Conservation (phyloP, 441 rosid species). For the Theobroma grandiflorum region DNA sequence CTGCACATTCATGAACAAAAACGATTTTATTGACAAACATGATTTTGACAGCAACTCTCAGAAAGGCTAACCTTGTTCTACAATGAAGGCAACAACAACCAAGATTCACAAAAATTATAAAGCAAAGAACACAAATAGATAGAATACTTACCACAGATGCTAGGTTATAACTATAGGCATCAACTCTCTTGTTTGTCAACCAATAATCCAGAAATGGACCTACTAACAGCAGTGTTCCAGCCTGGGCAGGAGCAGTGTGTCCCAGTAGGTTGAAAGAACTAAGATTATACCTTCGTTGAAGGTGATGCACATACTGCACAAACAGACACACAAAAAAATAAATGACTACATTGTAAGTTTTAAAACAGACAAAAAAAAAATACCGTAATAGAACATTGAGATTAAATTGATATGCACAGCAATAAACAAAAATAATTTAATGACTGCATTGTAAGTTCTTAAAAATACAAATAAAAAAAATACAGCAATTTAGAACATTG, state of each 20-base stretch:
- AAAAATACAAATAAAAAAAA: not conserved
- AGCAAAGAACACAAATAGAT: not conserved
- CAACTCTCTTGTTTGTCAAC: slow-evolving; percentile 68
- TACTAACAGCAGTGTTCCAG: slow-evolving; percentile 63
- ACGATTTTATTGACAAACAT: not conserved
- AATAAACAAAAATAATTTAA: slow-evolving; percentile 12
- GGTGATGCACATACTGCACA: slow-evolving; percentile 79
- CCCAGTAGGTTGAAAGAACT: slow-evolving; percentile 81
- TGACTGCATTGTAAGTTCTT: not conserved
- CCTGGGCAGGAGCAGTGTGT: slow-evolving; percentile 86
- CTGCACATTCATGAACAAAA: not conserved
- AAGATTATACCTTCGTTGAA: slow-evolving; percentile 68
- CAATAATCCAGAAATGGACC: slow-evolving; percentile 84
- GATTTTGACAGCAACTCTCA: not conserved
- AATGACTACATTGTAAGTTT: not conserved
- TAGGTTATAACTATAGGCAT: slow-evolving; percentile 57
- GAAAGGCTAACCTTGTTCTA: slow-evolving; percentile 10
- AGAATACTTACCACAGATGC: slow-evolving; percentile 61
- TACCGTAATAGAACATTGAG: not conserved
- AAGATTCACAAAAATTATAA: not conserved
- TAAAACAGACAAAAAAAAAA: no score
- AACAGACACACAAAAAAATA: slow-evolving; percentile 16
- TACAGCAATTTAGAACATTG: not conserved
- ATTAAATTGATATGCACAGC: slow-evolving; percentile 8
- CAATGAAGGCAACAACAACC: not conserved